Evolutionary conservation across 495 filamentous ascomycete species (phyloP).

Genomic region (Cladorrhinum samala): DNA sequence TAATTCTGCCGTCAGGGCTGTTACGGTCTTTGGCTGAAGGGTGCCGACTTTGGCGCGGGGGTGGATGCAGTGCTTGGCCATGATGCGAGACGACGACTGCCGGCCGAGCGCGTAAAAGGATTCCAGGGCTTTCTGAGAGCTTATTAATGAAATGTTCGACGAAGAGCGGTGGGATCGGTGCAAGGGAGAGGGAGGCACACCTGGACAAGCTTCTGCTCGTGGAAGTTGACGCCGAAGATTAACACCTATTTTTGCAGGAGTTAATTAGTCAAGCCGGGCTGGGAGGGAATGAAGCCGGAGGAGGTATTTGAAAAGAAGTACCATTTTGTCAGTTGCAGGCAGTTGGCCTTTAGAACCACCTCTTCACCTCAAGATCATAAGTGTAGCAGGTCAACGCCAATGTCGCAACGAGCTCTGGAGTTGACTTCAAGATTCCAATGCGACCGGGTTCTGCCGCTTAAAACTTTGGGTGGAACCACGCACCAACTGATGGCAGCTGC

Average conservation of each 20-base stretch:
- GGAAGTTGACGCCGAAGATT: constrained; percentile 80
- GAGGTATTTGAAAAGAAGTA: constrained; percentile 8
- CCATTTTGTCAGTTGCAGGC: constrained; percentile 25
- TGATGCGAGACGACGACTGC: constrained; percentile 60
- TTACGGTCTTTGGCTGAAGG: constrained; percentile 63
- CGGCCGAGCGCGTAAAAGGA: constrained; percentile 86
- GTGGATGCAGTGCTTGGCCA: constrained; percentile 84
- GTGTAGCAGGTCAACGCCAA: not conserved
- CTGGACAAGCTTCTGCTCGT: constrained; percentile 73
- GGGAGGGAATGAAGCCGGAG: not conserved
- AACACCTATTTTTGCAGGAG: constrained; percentile 52
- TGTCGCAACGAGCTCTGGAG: constrained; percentile 5
- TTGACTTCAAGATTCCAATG: not conserved
- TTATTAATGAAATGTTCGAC: not conserved
- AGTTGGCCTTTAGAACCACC: constrained; percentile 16
- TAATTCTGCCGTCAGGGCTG: constrained; percentile 74
- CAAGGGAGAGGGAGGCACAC: constrained; percentile 47
- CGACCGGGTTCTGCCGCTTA: constrained; percentile 7
- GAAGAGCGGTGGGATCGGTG: not conserved
- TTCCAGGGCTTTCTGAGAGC: constrained; percentile 70
- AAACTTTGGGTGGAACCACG: not conserved
- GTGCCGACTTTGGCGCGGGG: constrained; percentile 67
- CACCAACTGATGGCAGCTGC: not conserved
- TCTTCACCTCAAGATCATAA: constrained; percentile 12
- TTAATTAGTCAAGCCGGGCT: not conserved